Evolutionary conservation across 2,329 filamentous ascomycete species (phyloP), one percentile per base, ranked within the genome.

Genomic region (Aaosphaeria pasadenensis): DNA sequence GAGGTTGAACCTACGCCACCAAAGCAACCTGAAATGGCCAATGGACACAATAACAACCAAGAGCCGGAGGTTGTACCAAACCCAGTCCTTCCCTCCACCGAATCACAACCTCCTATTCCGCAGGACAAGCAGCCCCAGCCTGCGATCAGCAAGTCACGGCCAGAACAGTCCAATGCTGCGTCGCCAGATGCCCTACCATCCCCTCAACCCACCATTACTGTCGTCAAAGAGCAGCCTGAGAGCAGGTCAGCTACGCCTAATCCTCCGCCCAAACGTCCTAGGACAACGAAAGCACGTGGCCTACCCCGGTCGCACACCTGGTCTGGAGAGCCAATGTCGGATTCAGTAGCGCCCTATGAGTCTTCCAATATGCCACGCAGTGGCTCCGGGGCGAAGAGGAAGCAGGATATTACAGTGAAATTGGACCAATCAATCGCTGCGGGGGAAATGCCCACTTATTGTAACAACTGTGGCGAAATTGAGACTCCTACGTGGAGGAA

Each of bases 401-500:
- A 74, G 69, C 88, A 88, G 54, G 73, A 79, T 47, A 82, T 85
- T 43, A 75, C 80, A 54, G 75, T 79, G 28, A 77, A 77, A 43
- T 66, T 85, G 24, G 74, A 81, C 39, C 68, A 73, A 47, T 77
- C 80, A 24, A 85, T 97, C 46, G 79, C 79, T n/a, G 83, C 84
- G 46, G 94, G 94, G 5, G 82, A 91, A 55, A 87, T 91, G 77
- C 94, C 94, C 0, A 86, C 87, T 1, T 97, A 86, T 63, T 99
- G 94, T 68, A 83, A 83, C 54, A 96, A 97, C 60, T 99, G 94
- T 60, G 94, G 94, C 5, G 88, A 91, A 5, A 95, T 99, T 48
- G 89, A 97, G 60, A 99, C 94, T 0, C 89, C 92, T 0, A 96
- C 92, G 0, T 99, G 94, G 94, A 85, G 94, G 51, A 94, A 92